A percentile compares a stretch with the other conserved stretches of the same genome.
Evolutionary conservation across 306 rosid species (phyloP).

Genomic region (Medicago arabica): DNA sequence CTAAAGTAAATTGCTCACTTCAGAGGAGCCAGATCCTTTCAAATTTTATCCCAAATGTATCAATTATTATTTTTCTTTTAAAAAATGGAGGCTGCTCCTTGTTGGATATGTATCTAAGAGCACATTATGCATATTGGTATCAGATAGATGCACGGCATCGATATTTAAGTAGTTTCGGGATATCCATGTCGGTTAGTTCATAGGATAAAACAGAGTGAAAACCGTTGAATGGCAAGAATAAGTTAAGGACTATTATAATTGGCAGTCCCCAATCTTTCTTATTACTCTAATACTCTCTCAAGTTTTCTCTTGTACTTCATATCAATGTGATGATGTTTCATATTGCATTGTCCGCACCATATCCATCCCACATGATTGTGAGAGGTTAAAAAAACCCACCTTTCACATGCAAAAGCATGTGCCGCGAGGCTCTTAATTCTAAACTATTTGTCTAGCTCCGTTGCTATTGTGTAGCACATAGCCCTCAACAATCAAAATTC

Average conservation of each 20-base stretch:
- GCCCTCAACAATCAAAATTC: neutral
- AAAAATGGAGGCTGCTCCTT: slow-evolving; percentile 8
- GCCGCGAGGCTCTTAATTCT: slow-evolving; percentile 11
- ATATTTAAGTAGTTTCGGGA: neutral
- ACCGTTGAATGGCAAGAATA: neutral
- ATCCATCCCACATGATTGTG: neutral
- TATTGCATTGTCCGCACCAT: neutral
- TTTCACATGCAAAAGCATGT: slow-evolving; percentile 15
- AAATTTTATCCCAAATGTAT: neutral
- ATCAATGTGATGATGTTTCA: neutral
- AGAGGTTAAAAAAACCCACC: neutral
- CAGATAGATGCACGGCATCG: neutral
- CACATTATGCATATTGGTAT: neutral
- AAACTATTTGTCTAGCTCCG: neutral
- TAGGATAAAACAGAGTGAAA: neutral
- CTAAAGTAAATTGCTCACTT: too few relatives aligned
- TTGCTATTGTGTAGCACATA: neutral
- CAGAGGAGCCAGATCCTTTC: too few relatives aligned
- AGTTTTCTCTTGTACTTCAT: neutral
- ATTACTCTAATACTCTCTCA: neutral
- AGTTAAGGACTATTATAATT: neutral
- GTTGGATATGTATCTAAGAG: neutral
- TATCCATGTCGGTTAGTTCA: neutral
- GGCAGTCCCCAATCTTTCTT: neutral
- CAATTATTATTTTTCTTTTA: slow-evolving; percentile 1